Evolutionary conservation across 345 rosid genomes (phyloP).

Genomic region (Kernera saxatilis): DNA sequence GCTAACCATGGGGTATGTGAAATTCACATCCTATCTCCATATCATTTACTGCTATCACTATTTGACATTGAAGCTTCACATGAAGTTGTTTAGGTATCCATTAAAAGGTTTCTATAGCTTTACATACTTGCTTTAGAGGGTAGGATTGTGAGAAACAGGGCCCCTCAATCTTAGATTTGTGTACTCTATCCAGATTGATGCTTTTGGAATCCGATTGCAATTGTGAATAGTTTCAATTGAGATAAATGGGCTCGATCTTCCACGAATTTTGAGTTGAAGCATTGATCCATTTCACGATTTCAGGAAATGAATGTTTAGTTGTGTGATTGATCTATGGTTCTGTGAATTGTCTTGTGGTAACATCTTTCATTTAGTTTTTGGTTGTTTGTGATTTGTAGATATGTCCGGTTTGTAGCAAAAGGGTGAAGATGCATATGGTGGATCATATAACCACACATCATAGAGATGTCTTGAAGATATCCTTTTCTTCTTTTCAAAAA

Average conservation of each 20-base stretch:
- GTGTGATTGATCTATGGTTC: not conserved
- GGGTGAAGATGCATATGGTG: constrained; percentile 32
- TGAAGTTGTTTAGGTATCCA: not conserved
- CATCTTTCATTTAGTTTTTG: not conserved
- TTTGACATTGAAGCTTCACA: not conserved
- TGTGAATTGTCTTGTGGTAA: not conserved
- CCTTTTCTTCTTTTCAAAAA: not conserved
- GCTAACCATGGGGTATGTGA: constrained; percentile 28
- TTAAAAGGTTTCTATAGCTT: not conserved
- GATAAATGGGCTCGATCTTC: not conserved
- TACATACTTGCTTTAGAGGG: not conserved
- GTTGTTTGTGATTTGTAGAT: constrained; percentile 11
- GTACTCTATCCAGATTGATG: not conserved
- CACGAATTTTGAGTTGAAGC: not conserved
- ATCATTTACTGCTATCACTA: not conserved
- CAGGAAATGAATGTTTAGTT: not conserved
- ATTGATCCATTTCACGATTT: not conserved
- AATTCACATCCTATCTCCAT: not conserved
- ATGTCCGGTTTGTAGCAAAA: constrained; percentile 31
- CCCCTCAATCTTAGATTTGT: not conserved
- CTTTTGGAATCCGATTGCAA: not conserved
- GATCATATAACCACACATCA: constrained; percentile 28
- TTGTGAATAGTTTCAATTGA: not conserved
- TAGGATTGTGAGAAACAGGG: not conserved
- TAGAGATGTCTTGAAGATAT: constrained; percentile 32